phyloP scores from a whole-genome alignment of 2,329 filamentous ascomycete species.

The Coniella vitis region DNA sequence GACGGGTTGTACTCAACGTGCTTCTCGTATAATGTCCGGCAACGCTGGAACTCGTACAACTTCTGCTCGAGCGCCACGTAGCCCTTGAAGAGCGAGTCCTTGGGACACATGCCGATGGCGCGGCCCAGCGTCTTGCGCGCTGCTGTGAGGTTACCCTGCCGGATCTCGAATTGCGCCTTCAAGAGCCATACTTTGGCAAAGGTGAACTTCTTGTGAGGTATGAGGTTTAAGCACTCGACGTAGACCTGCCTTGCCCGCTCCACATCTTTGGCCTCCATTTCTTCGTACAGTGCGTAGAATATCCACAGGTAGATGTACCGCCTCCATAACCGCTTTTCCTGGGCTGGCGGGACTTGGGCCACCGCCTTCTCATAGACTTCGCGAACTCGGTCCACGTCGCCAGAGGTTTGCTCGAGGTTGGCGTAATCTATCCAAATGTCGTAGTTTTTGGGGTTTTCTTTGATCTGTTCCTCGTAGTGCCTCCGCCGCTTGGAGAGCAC shows the following conservation, averaged over 20 bases:
- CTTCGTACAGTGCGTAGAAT: slow-evolving; percentile 94
- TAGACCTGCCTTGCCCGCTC: slow-evolving; percentile 85
- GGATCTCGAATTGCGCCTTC: slow-evolving; percentile 88
- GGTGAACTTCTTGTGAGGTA: slow-evolving; percentile 95
- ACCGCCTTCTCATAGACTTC: slow-evolving; percentile 96
- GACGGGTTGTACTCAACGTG: slow-evolving; percentile 86
- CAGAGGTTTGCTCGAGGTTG: slow-evolving; percentile 77
- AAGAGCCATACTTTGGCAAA: slow-evolving; percentile 95
- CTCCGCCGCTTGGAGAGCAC: slow-evolving; percentile 90
- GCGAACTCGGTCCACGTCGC: slow-evolving; percentile 74
- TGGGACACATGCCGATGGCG: slow-evolving; percentile 89
- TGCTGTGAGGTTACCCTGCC: slow-evolving; percentile 71
- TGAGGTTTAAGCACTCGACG: slow-evolving; percentile 74
- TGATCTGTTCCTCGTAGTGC: slow-evolving; percentile 89
- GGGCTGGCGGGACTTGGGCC: slow-evolving; percentile 87
- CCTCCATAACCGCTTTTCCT: slow-evolving; percentile 96
- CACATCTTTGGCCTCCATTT: slow-evolving; percentile 73
- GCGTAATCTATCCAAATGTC: slow-evolving; percentile 97
- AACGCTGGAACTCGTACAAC: slow-evolving; percentile 88
- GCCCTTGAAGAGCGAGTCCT: slow-evolving; percentile 88
- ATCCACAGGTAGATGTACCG: slow-evolving; percentile 97
- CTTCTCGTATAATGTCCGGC: slow-evolving; percentile 87
- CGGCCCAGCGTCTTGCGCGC: slow-evolving; percentile 86
- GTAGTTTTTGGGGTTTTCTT: slow-evolving; percentile 93
- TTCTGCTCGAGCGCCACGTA: slow-evolving; percentile 92